These are phyloP conservation scores for Daedaleopsis sinensis DNA, from an alignment of 768 basidiomycete species.

Conservation along the genomic window DNA sequence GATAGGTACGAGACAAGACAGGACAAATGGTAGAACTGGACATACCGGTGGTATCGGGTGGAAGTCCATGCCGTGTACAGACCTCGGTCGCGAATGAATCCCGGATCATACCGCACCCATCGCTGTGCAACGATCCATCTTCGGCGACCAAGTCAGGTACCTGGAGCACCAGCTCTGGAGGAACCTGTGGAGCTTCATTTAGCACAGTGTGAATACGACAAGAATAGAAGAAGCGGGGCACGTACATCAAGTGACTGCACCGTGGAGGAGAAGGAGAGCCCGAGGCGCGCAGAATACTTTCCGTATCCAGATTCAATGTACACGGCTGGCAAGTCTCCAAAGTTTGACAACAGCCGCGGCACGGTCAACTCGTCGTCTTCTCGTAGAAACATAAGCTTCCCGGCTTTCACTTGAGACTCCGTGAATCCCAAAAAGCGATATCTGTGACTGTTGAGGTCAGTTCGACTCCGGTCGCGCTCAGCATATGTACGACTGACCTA, in stretches of 20 bases:
- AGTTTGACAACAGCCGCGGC: slow-evolving; percentile 6
- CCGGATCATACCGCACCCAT: slow-evolving; percentile 25
- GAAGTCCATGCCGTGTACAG: slow-evolving; percentile 10
- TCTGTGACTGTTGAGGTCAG: slow-evolving; percentile 3
- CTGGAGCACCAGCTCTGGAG: slow-evolving; percentile 2
- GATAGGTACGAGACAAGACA: too few relatives aligned
- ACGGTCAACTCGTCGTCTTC: slow-evolving; percentile 24
- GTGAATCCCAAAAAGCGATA: slow-evolving; percentile 22
- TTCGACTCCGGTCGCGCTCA: not conserved
- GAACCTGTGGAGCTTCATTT: slow-evolving; percentile 1
- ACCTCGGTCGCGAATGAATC: slow-evolving; percentile 18
- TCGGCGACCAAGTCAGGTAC: slow-evolving; percentile 15
- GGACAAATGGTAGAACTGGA: too few relatives aligned
- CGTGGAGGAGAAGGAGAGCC: slow-evolving; percentile 24
- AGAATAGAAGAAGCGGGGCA: not conserved
- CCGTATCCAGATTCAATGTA: slow-evolving; percentile 20
- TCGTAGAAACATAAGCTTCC: slow-evolving; percentile 22
- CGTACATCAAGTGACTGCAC: slow-evolving; percentile 22
- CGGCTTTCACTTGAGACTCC: slow-evolving; percentile 22
- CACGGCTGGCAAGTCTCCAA: slow-evolving; percentile 19
- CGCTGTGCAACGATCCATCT: slow-evolving; percentile 21
- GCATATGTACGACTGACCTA: slow-evolving; percentile 5
- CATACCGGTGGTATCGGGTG: slow-evolving; percentile 9
- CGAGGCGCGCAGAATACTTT: slow-evolving; percentile 22
- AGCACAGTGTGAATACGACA: not conserved